Evolutionary conservation across 2,329 filamentous ascomycete species (phyloP), one percentile per base, ranked within the genome.

Genomic region (Colletotrichum ledebouriae): DNA sequence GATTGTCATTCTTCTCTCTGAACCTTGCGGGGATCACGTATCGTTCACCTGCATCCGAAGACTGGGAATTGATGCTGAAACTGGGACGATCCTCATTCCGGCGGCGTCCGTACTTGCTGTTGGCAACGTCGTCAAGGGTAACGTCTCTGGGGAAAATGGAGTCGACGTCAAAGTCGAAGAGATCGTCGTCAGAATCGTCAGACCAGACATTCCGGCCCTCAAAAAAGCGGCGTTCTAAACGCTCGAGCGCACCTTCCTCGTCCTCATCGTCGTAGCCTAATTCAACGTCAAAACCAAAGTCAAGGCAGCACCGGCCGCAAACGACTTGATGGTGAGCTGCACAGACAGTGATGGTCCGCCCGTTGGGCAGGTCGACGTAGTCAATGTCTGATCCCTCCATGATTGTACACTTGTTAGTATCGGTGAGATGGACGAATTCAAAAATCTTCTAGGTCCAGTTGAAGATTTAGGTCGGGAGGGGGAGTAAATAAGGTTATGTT

Each of bases 141-240:
- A 75, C 72, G 72, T 79, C 76, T 72, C 78, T 79, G 74, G 75
- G 73, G 67, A 77, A 75, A 67, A 78, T 65, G 63, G 76, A 73
- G 73, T 77, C 74, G 73, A 81, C 5, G 15, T 59, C 25, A 10
- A n/a, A 52, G 55, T 46, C 47, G 39, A 64, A 53, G 17, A 33
- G 6, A 17, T 17, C 37, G 6, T 59, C 56, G 9, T 22, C 47
- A 10, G 37, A 57, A 3, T 64, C 37, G 3, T 42, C 39, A 9
- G 33, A 11, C n/a, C 46, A 25, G 46, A 12, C 11, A 9, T 49
- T 4, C 20, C 46, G 46, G 46, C 25, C 25, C 22, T 22, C 22
- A 22, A 22, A 22, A 22, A 22, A 22, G 22, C 22, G 22, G 46
- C 46, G 46, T 49, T 49, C 46, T 15, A 25, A 15, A 49, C 52